Evolutionary conservation across 331 rosid species (phyloP).

Genomic region (Phaseolus coccineus): DNA sequence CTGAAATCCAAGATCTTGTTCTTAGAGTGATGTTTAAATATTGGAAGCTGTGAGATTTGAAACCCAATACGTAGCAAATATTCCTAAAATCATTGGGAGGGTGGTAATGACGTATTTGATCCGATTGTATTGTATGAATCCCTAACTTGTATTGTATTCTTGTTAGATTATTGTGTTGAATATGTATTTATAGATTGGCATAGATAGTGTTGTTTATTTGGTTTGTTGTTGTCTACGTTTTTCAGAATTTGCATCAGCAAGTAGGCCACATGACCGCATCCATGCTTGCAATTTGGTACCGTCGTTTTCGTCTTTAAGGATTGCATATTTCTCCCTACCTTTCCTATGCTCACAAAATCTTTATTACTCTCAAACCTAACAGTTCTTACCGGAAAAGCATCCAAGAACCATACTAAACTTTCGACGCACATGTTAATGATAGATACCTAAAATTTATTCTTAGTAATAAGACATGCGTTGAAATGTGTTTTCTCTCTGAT

Average conservation of each 20-base stretch:
- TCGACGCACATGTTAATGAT: no score
- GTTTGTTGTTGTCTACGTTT: background rate
- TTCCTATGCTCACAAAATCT: no score
- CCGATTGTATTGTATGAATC: background rate
- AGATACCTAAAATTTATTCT: no score
- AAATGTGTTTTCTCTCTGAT: no score
- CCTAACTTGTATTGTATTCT: no score
- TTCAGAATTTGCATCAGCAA: conserved; percentile 27
- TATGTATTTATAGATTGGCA: background rate
- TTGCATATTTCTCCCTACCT: background rate
- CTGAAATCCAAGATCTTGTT: background rate
- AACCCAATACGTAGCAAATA: background rate
- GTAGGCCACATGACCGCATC: conserved; percentile 12
- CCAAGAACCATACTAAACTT: no score
- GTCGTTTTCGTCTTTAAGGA: background rate
- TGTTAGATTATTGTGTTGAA: background rate
- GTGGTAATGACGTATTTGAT: conserved; percentile 16
- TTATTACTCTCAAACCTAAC: no score
- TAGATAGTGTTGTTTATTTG: background rate
- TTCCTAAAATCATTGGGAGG: background rate
- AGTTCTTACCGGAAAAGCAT: no score
- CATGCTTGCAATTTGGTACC: background rate
- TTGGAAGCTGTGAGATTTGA: background rate
- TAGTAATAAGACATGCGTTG: no score
- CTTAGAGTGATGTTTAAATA: background rate